Conservation (phyloP, 148 eudicot genomes). For the Fallopia convolvulus region DNA sequence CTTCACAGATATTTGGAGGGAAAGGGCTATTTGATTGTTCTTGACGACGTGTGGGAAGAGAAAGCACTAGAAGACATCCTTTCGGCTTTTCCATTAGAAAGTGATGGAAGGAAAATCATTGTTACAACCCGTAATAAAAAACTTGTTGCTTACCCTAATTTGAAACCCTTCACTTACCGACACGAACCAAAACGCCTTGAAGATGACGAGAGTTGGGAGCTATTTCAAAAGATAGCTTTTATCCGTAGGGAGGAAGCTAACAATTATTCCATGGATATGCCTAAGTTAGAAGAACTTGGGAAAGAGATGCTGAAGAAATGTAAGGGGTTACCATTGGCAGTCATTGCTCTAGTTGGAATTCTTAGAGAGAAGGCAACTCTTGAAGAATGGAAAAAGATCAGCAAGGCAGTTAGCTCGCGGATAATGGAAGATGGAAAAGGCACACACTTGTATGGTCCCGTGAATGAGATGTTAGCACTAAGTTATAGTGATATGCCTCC, state of each 20-base stretch:
- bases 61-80: not conserved
- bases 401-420: slow-evolving; percentile 7
- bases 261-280: not conserved
- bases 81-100: not conserved
- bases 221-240: slow-evolving; percentile 16
- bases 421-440: not conserved
- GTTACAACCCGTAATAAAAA: slow-evolving; percentile 18
- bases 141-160: not conserved
- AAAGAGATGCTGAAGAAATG: slow-evolving; percentile 20
- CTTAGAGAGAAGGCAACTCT: slow-evolving; percentile 15
- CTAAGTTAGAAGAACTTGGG: slow-evolving; percentile 5
- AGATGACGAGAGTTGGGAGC: slow-evolving; percentile 5
- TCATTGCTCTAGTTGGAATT: slow-evolving; percentile 19
- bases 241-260: not conserved
- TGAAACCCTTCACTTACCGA: not conserved
- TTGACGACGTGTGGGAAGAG: slow-evolving; percentile 11
- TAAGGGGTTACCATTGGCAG: slow-evolving; percentile 14
- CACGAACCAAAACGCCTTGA: slow-evolving; percentile 13
- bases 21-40: not conserved
- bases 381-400: slow-evolving; percentile 16
- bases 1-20: not conserved
- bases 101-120: slow-evolving; percentile 11
- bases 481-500: slow-evolving; percentile 17
- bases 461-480: slow-evolving; percentile 13
- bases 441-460: slow-evolving; percentile 2